Base-by-base conservation (phyloP, 805 yeast species). In the Hagleromyces aurorensis region DNA sequence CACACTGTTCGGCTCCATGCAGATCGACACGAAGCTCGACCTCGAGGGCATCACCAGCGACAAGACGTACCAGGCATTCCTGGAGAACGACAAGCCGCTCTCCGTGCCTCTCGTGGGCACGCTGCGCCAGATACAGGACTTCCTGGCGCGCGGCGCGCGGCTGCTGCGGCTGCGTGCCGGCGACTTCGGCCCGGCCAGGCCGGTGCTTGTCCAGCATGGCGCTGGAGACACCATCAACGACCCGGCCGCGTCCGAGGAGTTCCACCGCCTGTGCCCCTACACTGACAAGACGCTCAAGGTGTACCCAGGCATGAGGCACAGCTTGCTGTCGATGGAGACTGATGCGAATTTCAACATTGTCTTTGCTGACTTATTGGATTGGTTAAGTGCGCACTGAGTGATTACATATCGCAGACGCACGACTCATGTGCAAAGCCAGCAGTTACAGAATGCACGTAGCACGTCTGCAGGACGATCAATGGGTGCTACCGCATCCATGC, bases 141-240 rank as follows among this genome's bases (percentile, higher is more conserved):
- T 80, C 64, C 48, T 80, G 21, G 41, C 39, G 21, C 62, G 87
- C 31, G 91, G 91, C n/a, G 64, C 68, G 35, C 52, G 48, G 12
- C 58, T 81, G 25, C 48, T 65, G 20, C 48, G 61, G 5, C 55
- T 61, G 3, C 50, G 53, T 22, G 65, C 61, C 30, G 40, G 59
- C 3, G 52, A 61, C 5, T 48, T 35, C 28, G 34, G 23, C 6
- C 20, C 32, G 13, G 46, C 61, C 6, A 59, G 66, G 7, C 73
- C 82, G 0, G 44, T 79, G 4, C 50, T 76, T 17, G 56, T 81
- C 7, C 42, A 72, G 23, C 89, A 80, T 49, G 86, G 89, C 17
- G 59, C 62, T 6, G 57, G 53, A n/a, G 93, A 82, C 50, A 55
- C 64, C 20, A 66, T 81, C 42, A 81, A 78, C 49, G 72, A 68